Conservation (phyloP, 495 filamentous ascomycete species). For the Haplographium delicatum region DNA sequence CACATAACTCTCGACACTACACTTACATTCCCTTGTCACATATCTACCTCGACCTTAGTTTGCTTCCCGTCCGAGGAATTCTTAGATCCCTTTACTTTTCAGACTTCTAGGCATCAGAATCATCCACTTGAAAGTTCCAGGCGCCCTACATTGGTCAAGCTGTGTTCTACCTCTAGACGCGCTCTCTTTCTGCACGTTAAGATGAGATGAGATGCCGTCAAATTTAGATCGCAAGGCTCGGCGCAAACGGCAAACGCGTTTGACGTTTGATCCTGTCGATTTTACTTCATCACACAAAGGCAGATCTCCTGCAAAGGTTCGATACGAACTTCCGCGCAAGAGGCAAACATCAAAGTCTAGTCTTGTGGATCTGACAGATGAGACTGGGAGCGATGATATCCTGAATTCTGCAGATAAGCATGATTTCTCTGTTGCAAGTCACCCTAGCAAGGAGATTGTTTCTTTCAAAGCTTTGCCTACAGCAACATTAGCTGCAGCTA, state of each 20-base stretch:
- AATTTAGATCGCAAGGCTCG: constrained; percentile 13
- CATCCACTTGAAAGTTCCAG: too few species aligned
- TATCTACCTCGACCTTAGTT: too few species aligned
- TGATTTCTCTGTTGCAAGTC: background rate
- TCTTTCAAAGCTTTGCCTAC: constrained; percentile 15
- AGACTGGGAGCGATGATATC: constrained; percentile 12
- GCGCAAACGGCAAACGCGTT: constrained; percentile 18
- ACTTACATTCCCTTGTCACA: too few species aligned
- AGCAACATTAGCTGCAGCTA: too few species aligned
- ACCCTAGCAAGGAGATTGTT: background rate
- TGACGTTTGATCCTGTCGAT: constrained; percentile 18
- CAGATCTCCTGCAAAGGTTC: constrained; percentile 17
- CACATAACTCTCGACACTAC: too few species aligned
- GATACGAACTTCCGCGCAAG: constrained; percentile 10
- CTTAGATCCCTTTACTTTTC: too few species aligned
- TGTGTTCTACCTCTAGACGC: too few species aligned
- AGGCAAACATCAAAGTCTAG: background rate
- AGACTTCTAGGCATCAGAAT: too few species aligned
- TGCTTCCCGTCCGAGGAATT: too few species aligned
- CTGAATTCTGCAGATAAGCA: background rate
- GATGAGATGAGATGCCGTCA: too few species aligned
- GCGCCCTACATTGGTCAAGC: too few species aligned
- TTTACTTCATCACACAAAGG: constrained; percentile 2
- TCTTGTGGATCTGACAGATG: background rate
- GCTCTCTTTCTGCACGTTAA: too few species aligned